A percentile compares a stretch with the other conserved stretches of the same genome.
Evolutionary conservation across 352 stramenopile genomes (phyloP).

Genomic region (Phytopythium mirpurense): DNA sequence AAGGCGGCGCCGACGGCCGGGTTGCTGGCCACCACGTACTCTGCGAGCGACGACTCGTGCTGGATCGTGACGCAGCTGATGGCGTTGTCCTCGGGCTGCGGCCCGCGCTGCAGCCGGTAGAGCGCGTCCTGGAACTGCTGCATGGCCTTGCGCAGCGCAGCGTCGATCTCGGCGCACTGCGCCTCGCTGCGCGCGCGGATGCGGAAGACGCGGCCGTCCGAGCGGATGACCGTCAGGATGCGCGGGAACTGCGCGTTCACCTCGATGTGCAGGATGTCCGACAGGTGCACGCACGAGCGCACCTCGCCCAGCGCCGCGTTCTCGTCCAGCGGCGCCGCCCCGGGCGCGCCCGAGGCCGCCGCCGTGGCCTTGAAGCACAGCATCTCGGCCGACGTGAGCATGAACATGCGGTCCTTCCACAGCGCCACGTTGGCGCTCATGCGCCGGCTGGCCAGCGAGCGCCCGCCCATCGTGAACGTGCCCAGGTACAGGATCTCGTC

Average conservation of each 20-base stretch:
- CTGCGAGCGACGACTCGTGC: slow-evolving; percentile 59
- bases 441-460: slow-evolving; percentile 55
- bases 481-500: slow-evolving; percentile 73
- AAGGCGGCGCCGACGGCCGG: slow-evolving; percentile 41
- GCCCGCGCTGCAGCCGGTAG: slow-evolving; percentile 58
- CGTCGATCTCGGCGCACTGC: slow-evolving; percentile 57
- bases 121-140: slow-evolving; percentile 69
- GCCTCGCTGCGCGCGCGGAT: slow-evolving; percentile 58
- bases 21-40: slow-evolving; percentile 46
- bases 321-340: not conserved
- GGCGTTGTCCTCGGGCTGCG: slow-evolving; percentile 57
- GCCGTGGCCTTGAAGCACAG: slow-evolving; percentile 59
- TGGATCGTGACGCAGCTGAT: slow-evolving; percentile 74
- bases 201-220: slow-evolving; percentile 66
- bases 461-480: slow-evolving; percentile 75
- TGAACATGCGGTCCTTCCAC: slow-evolving; percentile 77
- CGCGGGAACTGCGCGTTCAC: slow-evolving; percentile 64
- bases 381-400: slow-evolving; percentile 72
- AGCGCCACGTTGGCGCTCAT: slow-evolving; percentile 73
- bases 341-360: not conserved
- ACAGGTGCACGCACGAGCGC: slow-evolving; percentile 63
- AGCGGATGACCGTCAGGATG: slow-evolving; percentile 70
- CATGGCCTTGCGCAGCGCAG: slow-evolving; percentile 45
- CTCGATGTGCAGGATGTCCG: slow-evolving; percentile 74
- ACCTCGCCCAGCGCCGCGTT: slow-evolving; percentile 56